Conservation (phyloP, 208 protist genomes). For the Leishmania major region DNA sequence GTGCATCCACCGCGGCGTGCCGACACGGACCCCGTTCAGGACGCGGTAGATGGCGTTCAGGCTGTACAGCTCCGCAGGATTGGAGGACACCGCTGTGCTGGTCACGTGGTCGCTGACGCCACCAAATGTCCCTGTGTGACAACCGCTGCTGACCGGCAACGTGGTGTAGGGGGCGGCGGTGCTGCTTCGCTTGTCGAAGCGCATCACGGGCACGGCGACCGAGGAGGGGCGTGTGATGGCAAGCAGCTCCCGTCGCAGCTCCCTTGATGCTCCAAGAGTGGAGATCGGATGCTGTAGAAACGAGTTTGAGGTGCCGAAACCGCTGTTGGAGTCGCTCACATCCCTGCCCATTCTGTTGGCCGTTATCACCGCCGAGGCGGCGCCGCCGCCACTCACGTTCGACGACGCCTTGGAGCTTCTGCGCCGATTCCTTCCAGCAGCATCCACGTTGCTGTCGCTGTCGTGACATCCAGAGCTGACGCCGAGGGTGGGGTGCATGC, state of each 20-base stretch:
- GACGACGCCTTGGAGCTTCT: conserved; percentile 5
- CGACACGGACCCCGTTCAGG: conserved; percentile 29
- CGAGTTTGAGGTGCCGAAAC: conserved; percentile 1
- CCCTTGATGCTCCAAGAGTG: conserved; percentile 8
- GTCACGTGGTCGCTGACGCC: neutral
- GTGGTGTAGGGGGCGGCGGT: neutral
- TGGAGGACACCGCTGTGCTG: conserved; percentile 7
- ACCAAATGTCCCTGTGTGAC: neutral
- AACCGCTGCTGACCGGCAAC: neutral
- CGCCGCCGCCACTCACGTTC: neutral
- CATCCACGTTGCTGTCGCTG: neutral
- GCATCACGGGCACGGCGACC: conserved; percentile 22
- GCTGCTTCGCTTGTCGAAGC: conserved; percentile 1
- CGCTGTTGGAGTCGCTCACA: neutral
- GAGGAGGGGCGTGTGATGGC: conserved; percentile 26
- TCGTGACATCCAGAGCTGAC: neutral
- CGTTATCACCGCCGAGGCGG: neutral
- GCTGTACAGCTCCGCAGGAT: conserved; percentile 38
- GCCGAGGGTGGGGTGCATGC: conserved; percentile 1
- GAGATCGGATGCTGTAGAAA: conserved; percentile 15
- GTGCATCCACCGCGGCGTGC: conserved; percentile 33
- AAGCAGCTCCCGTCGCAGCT: conserved; percentile 32
- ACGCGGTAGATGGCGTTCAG: conserved; percentile 57
- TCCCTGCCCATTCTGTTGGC: neutral
- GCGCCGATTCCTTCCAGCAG: neutral